These are phyloP conservation scores for Kalanchoe fedtschenkoi DNA, from an alignment of 164 flowering plant genomes.

Conservation along the genomic window DNA sequence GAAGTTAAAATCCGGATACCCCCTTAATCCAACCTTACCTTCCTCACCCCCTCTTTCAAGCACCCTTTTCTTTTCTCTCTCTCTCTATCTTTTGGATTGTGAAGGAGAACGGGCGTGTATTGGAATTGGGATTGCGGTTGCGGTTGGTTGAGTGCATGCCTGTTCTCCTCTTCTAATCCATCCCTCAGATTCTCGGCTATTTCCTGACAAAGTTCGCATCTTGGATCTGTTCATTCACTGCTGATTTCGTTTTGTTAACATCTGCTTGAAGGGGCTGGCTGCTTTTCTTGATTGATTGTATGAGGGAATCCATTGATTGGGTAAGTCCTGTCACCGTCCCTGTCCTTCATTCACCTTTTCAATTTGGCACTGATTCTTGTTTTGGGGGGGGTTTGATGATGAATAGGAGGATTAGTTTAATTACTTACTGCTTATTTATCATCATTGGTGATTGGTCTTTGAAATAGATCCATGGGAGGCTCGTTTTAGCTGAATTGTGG, in stretches of 20 bases:
- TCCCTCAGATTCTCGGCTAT: neutral
- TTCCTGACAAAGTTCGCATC: neutral
- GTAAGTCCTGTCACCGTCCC: neutral
- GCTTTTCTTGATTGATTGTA: neutral
- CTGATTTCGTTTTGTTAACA: neutral
- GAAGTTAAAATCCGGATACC: no score
- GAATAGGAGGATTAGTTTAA: neutral
- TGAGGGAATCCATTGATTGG: constrained; percentile 3
- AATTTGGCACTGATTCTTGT: no score
- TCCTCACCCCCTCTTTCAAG: no score
- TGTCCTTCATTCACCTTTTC: neutral
- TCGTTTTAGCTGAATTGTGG: neutral
- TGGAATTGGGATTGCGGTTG: neutral
- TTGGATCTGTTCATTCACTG: neutral
- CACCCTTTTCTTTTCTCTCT: neutral
- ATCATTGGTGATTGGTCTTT: constrained; percentile 13
- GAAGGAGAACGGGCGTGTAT: constrained; percentile 15
- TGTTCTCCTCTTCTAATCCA: constrained; percentile 10
- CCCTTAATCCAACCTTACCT: neutral
- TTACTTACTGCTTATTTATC: constrained; percentile 10
- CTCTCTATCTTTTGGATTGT: neutral
- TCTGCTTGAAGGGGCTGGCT: neutral
- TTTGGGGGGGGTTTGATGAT: no score
- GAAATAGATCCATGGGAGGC: constrained; percentile 6
- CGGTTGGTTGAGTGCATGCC: neutral